Evolutionary conservation across 768 basidiomycete species (phyloP).

Genomic region (Filobasidium floriforme): DNA sequence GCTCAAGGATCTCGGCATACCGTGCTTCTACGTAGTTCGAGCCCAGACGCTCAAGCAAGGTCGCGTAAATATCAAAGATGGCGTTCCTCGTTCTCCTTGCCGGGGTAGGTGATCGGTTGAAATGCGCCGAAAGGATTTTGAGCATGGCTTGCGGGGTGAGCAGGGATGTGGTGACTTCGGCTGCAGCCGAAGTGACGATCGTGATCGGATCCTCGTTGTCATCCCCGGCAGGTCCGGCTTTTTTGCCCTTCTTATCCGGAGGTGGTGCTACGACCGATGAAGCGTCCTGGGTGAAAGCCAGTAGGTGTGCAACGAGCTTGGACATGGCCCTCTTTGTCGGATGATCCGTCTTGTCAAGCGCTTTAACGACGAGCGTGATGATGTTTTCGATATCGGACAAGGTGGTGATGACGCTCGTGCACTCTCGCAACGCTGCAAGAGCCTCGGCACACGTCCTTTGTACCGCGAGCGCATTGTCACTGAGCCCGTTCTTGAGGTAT

Average conservation of each 20-base stretch:
- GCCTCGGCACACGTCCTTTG: slow-evolving; percentile 73
- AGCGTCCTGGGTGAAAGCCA: slow-evolving; percentile 69
- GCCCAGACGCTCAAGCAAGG: slow-evolving; percentile 68
- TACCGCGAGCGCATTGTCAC: slow-evolving; percentile 74
- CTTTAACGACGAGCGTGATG: slow-evolving; percentile 59
- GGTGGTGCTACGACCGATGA: slow-evolving; percentile 42
- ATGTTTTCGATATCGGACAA: slow-evolving; percentile 70
- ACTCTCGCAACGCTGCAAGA: slow-evolving; percentile 54
- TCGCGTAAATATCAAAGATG: slow-evolving; percentile 79
- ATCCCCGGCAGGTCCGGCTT: slow-evolving; percentile 51
- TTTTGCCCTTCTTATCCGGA: slow-evolving; percentile 48
- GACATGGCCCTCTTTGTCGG: slow-evolving; percentile 71
- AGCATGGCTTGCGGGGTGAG: slow-evolving; percentile 74
- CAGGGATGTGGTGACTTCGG: slow-evolving; percentile 59
- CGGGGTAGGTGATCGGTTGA: slow-evolving; percentile 60
- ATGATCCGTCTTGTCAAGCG: slow-evolving; percentile 75
- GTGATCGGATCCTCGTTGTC: slow-evolving; percentile 56
- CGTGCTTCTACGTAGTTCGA: slow-evolving; percentile 69
- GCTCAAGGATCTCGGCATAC: slow-evolving; percentile 68
- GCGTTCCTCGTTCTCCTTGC: slow-evolving; percentile 70
- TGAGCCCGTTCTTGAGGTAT: slow-evolving; percentile 63
- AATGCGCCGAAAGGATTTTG: slow-evolving; percentile 63
- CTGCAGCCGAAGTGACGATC: slow-evolving; percentile 47
- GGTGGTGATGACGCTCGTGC: slow-evolving; percentile 54
- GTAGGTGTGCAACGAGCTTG: slow-evolving; percentile 70